Conservation (phyloP, 176 grass and related monocot species). For the Carex cristatella region DNA sequence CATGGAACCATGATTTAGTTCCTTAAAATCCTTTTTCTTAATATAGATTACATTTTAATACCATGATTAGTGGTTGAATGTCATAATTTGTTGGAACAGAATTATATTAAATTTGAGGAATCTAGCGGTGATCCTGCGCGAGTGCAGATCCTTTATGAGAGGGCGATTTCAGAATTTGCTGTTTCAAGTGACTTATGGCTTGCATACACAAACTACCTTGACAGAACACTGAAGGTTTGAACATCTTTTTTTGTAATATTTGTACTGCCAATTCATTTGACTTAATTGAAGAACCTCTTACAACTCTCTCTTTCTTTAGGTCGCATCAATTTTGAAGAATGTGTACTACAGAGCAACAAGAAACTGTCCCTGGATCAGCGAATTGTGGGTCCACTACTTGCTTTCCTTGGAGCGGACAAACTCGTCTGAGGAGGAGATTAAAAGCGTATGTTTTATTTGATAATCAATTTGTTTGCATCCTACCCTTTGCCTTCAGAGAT, state of each 20-base stretch:
- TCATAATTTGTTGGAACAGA: conserved; percentile 42
- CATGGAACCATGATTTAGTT: not conserved
- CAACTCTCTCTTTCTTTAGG: conserved; percentile 34
- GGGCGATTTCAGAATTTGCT: conserved; percentile 71
- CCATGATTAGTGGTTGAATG: not conserved
- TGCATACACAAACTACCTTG: conserved; percentile 71
- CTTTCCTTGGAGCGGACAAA: conserved; percentile 64
- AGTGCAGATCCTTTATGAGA: conserved; percentile 86
- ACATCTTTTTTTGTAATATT: conserved; percentile 1
- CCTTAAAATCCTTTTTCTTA: not conserved
- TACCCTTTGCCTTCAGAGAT: not conserved
- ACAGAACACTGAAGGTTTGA: conserved; percentile 74
- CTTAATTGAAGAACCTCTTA: not conserved
- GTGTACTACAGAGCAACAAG: conserved; percentile 83
- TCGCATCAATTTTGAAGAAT: conserved; percentile 61
- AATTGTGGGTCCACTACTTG: conserved; percentile 72
- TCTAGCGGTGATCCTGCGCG: conserved; percentile 68
- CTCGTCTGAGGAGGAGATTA: conserved; percentile 58
- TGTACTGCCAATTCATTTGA: not conserved
- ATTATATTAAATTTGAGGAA: conserved; percentile 91
- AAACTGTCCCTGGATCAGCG: conserved; percentile 93
- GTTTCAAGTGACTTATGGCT: conserved; percentile 81
- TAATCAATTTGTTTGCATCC: conserved; percentile 1
- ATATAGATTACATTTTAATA: not conserved
- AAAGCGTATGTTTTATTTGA: conserved; percentile 22